Evolutionary conservation across 768 basidiomycete genomes (phyloP), one percentile per base, ranked within the genome.

Genomic region (Mycena vitilis): DNA sequence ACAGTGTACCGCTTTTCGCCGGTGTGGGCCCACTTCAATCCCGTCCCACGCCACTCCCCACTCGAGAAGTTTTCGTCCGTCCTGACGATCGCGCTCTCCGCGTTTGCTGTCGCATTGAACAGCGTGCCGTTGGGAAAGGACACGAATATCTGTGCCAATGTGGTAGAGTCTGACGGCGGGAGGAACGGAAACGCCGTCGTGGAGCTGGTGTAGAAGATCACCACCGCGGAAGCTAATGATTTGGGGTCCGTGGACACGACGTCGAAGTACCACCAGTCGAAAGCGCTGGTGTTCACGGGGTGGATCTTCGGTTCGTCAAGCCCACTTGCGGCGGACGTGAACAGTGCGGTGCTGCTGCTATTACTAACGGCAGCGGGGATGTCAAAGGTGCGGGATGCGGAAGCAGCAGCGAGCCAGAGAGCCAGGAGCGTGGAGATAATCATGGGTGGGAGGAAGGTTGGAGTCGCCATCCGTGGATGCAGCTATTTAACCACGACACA

Each of bases 221-320:
- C 63, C 22, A 68, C 66, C 36, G 68, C 60, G 8, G 73, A 73
- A 11, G 66, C 49, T n/a, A 61, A 30, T n/a, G 63, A 65, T 23
- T 42, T 51, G 37, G 61, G 62, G 58, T 71, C 69, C 36, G 36
- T 51, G 30, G 73, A 69, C 42, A 70, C 71, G 40, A 65, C 71
- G 51, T 73, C 71, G 51, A 70, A 73, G 64, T 72, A 73, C 61
- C 67, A 71, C 68, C 70, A 71, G 44, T 73, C 70, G 48, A 66
- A 73, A 4, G 70, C 61, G 49, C 66, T 58, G 18, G 47, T 42
- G 40, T 71, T 73, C 3, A 73, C 57, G 10, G 67, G 63, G 1
- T 59, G 18, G 15, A 71, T 59, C 53, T 73, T 71, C 4, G 67
- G 67, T 20, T 60, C 72, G 60, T 73, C 72, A 30, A 66, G 53